Percentiles rank a stretch among this genome's conserved stretches.
These are phyloP conservation scores for Fusarium euwallaceae DNA, from an alignment of 2,329 filamentous ascomycete species.

Conservation along the genomic window DNA sequence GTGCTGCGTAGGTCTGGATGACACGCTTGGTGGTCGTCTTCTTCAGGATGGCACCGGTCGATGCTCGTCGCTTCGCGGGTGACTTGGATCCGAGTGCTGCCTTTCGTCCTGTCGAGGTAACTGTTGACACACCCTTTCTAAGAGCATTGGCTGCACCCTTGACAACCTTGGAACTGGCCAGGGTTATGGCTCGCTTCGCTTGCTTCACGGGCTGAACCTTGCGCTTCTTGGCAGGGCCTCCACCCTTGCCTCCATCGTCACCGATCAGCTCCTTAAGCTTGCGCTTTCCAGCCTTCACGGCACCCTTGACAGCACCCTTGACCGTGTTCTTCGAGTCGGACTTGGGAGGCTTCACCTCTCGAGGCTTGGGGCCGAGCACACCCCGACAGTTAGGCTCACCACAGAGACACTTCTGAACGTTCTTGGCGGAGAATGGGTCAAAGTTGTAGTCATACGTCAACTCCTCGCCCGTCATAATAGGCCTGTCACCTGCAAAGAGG, in stretches of 20 bases:
- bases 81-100: slow-evolving; percentile 42
- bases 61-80: slow-evolving; percentile 43
- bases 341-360: slow-evolving; percentile 66
- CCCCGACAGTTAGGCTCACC: slow-evolving; percentile 74
- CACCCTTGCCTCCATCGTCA: slow-evolving; percentile 52
- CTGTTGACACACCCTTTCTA: slow-evolving; percentile 53
- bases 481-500: slow-evolving; percentile 89
- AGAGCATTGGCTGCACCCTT: slow-evolving; percentile 54
- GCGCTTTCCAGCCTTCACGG: slow-evolving; percentile 65
- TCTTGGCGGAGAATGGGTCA: slow-evolving; percentile 77
- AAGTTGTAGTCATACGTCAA: slow-evolving; percentile 93
- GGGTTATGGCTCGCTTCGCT: slow-evolving; percentile 53
- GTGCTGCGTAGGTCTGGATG: slow-evolving; percentile 47
- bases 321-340: slow-evolving; percentile 56
- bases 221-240: slow-evolving; percentile 64
- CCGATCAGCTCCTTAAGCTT: slow-evolving; percentile 68
- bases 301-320: slow-evolving; percentile 56
- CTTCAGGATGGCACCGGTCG: slow-evolving; percentile 45
- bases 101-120: slow-evolving; percentile 49
- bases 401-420: slow-evolving; percentile 76
- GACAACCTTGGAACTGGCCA: slow-evolving; percentile 52
- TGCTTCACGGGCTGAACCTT: slow-evolving; percentile 53
- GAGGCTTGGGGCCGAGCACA: slow-evolving; percentile 72
- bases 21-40: slow-evolving; percentile 48
- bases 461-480: slow-evolving; percentile 95